phyloP scores from a whole-genome alignment of 164 flowering plant genomes.

The Euptelea pleiosperma region DNA sequence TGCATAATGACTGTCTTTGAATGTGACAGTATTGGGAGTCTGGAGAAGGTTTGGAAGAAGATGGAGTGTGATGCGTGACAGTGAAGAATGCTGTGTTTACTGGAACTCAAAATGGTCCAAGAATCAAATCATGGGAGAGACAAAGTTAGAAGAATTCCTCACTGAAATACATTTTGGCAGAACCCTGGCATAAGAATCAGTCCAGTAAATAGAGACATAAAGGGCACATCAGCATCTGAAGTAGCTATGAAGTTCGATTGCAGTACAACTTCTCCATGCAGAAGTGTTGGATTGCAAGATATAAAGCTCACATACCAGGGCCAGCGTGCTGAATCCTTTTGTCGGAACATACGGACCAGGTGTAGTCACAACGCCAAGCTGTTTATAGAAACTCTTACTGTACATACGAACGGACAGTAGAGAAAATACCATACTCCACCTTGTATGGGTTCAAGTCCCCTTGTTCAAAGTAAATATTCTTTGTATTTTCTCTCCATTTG shows the following conservation, averaged over 20 bases:
- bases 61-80: no score
- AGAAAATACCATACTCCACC: neutral
- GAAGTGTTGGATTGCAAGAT: neutral
- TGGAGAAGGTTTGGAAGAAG: constrained; percentile 16
- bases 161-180: no score
- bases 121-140: no score
- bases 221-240: constrained; percentile 1
- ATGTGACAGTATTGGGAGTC: constrained; percentile 22
- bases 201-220: constrained; percentile 1
- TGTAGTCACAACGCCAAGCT: constrained; percentile 1
- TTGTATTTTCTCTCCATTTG: no score
- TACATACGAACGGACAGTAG: neutral
- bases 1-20: neutral
- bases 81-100: constrained; percentile 16
- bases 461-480: no score
- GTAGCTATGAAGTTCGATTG: constrained; percentile 2
- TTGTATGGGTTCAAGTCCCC: neutral
- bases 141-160: no score
- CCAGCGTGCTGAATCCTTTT: neutral
- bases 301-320: neutral
- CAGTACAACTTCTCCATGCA: constrained; percentile 2
- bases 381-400: neutral
- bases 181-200: no score
- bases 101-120: constrained; percentile 24
- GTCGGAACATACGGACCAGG: neutral